Evolutionary conservation across 768 basidiomycete genomes (phyloP).

Genomic region (Ramaria sp.): DNA sequence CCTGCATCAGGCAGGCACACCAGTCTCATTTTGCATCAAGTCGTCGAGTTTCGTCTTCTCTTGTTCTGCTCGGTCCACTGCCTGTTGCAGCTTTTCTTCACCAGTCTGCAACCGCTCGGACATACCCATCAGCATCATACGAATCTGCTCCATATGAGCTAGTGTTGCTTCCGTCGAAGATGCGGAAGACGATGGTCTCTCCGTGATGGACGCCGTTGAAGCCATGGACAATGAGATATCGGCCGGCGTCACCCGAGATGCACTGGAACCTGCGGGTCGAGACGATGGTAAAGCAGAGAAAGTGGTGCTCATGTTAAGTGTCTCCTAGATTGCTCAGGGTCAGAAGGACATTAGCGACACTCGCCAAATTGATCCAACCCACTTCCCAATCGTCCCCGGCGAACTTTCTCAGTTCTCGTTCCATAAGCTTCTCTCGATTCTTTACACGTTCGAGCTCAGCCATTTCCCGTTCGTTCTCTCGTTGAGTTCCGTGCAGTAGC

Average conservation of each 20-base stretch:
- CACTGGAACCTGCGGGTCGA: not conserved
- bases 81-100: conserved; percentile 51
- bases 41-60: conserved; percentile 2
- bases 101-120: conserved; percentile 56
- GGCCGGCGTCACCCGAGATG: not conserved
- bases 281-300: not conserved
- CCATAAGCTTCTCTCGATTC: conserved; percentile 66
- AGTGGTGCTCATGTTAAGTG: conserved; percentile 1
- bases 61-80: conserved; percentile 45
- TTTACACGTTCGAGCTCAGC: conserved; percentile 62
- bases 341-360: not conserved
- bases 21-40: not conserved
- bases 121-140: conserved; percentile 63
- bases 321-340: not conserved
- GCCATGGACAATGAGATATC: not conserved
- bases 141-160: conserved; percentile 59
- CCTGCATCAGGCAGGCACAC: not conserved
- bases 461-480: conserved; percentile 83
- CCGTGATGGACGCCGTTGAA: not conserved
- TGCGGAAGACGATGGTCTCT: not conserved
- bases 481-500: conserved; percentile 66
- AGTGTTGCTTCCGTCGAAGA: conserved; percentile 28
- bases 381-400: conserved; percentile 83
- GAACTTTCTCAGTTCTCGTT: conserved; percentile 57
- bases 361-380: conserved; percentile 11